Evolutionary conservation across 306 rosid species (phyloP).

Genomic region (Begonia fuchsioides): DNA sequence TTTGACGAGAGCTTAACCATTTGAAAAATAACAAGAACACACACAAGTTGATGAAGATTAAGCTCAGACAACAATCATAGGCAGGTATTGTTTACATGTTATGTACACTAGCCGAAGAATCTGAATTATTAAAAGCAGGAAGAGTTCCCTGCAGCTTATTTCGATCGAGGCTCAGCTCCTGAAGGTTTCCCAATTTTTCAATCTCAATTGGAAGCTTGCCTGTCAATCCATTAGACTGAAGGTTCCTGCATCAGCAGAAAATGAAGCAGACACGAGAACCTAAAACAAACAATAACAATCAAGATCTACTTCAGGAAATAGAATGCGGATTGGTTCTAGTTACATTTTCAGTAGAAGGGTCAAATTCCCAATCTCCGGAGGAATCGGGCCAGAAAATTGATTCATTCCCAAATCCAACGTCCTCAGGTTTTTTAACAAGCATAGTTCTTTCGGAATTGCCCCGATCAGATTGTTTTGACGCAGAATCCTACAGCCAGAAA

Average conservation of each 20-base stretch:
- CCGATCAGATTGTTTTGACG: slow-evolving; percentile 70
- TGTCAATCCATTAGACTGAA: slow-evolving; percentile 72
- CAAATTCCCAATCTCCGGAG: slow-evolving; percentile 69
- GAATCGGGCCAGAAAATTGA: slow-evolving; percentile 76
- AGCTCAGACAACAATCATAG: background rate
- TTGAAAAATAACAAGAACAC: slow-evolving; percentile 9
- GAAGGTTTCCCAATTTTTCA: slow-evolving; percentile 58
- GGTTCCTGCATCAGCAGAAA: slow-evolving; percentile 32
- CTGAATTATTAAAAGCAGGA: slow-evolving; percentile 39
- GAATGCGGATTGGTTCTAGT: slow-evolving; percentile 6
- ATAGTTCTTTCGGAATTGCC: slow-evolving; percentile 59
- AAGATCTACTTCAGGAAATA: slow-evolving; percentile 6
- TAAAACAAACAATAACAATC: background rate
- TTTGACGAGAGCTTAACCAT: background rate
- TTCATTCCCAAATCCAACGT: slow-evolving; percentile 82
- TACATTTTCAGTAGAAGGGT: slow-evolving; percentile 54
- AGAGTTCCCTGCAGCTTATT: slow-evolving; percentile 74
- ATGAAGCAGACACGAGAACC: slow-evolving; percentile 7
- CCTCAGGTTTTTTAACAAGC: slow-evolving; percentile 44
- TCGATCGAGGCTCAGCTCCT: slow-evolving; percentile 72
- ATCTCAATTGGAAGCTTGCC: slow-evolving; percentile 54
- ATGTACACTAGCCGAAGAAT: slow-evolving; percentile 18
- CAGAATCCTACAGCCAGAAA: slow-evolving; percentile 39
- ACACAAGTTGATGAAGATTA: background rate
- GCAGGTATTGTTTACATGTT: slow-evolving; percentile 42